Base-by-base conservation (phyloP, 2,329 filamentous ascomycete genomes). In the Leptoxyphium fumago region DNA sequence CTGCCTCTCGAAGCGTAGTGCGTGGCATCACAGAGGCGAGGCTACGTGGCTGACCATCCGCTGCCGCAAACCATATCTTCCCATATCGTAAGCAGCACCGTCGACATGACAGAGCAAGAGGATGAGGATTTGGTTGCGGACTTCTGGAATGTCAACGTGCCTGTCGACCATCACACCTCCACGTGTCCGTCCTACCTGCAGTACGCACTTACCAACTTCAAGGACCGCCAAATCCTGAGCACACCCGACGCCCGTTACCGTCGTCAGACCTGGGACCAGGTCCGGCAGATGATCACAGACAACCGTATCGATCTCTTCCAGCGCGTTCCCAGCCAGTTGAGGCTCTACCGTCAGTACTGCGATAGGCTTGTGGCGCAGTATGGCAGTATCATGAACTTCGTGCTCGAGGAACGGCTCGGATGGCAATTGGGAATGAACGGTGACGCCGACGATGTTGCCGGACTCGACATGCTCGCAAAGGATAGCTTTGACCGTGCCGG, bases 141-240 rank as follows among this genome's bases (percentile, higher is more conserved):
- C 0, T 94, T 82, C 67, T 94, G 87, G 87, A 81, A 89, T 49
- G 72, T 82, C 62, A 94, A 94, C 61, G 66, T 93, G 13, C 77
- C 83, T 0, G 63, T 67, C 30, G 60, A 69, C 21, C 64, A 80
- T 49, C 76, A 80, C 59, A 77, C 79, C 0, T 53, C 63, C 2
- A 69, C 78, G 43, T 94, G 87, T 56, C 88, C 88, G 0, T 70
- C 73, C 5, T 91, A 77, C 58, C 74, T 95, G 32, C 62, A 58
- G 42, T 69, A 75, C 50, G 65, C 81, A 44, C 41, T 54, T 40
- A 13, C 45, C 5, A 72, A 69, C 41, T 65, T 69, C 39, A 93
- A 91, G 64, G 84, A 93, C 60, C 67, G 71, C 11, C 58, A 61
- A 38, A 84, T 87, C 55, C 72, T 95, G 50, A 69, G 72, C 47